phyloP scores from a whole-genome alignment of 495 filamentous ascomycete genomes.

The Xylona heveae region DNA sequence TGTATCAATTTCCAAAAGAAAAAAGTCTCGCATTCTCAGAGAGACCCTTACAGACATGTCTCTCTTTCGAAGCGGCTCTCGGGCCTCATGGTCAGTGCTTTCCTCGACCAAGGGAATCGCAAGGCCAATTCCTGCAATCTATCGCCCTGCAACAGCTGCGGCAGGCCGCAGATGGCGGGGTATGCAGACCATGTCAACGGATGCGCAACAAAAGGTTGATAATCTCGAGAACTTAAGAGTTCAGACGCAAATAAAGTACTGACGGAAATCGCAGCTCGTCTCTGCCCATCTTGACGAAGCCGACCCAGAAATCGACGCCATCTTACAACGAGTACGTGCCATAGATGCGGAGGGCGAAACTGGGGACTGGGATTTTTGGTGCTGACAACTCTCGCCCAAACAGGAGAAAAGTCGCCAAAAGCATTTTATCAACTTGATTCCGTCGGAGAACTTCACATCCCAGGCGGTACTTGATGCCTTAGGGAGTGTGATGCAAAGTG shows the following conservation, averaged over 20 bases:
- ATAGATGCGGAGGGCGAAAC: constrained; percentile 5
- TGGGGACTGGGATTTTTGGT: neutral
- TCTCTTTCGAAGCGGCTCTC: constrained; percentile 6
- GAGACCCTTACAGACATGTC: constrained; percentile 7
- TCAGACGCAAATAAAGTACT: constrained; percentile 5
- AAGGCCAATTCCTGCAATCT: constrained; percentile 7
- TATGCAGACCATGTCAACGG: constrained; percentile 25
- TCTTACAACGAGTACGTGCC: constrained; percentile 60
- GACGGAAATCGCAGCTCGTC: constrained; percentile 37
- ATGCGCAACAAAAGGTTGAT: constrained; percentile 42
- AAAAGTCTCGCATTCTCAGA: neutral
- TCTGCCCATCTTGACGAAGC: constrained; percentile 57
- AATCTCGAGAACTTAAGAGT: neutral
- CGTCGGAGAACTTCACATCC: constrained; percentile 97
- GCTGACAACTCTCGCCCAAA: constrained; percentile 4
- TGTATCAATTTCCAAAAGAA: no score
- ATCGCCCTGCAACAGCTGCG: constrained; percentile 2
- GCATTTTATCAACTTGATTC: constrained; percentile 96
- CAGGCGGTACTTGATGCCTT: constrained; percentile 91
- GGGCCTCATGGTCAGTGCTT: constrained; percentile 7
- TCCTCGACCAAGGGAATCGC: neutral
- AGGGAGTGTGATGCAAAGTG: constrained; percentile 98
- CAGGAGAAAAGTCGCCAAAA: constrained; percentile 91
- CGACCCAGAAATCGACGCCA: constrained; percentile 68
- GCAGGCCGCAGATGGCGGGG: constrained; percentile 15